A percentile compares a stretch with the other conserved stretches of the same genome.
These are phyloP conservation scores for Cajanus cajan DNA, from an alignment of 306 rosid genomes.

Conservation along the genomic window DNA sequence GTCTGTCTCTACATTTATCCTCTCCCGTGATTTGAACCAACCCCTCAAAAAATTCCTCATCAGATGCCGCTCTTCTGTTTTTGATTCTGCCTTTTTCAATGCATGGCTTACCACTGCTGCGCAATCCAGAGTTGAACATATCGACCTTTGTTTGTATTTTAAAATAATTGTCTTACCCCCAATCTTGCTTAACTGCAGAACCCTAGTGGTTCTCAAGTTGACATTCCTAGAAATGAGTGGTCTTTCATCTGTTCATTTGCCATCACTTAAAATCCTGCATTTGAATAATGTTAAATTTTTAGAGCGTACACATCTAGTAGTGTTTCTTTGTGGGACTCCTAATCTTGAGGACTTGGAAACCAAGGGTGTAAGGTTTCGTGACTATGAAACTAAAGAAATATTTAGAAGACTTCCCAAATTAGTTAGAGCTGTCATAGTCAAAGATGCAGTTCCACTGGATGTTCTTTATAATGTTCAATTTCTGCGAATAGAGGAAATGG, in stretches of 20 bases:
- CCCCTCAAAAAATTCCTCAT: not conserved
- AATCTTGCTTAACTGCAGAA: not conserved
- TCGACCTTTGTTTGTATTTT: not conserved
- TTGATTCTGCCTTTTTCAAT: not conserved
- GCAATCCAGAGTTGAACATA: not conserved
- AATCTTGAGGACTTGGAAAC: not conserved
- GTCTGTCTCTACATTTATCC: not conserved
- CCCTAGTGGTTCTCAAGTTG: not conserved
- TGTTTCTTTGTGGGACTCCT: not conserved
- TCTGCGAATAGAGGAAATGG: not conserved
- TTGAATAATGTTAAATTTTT: not conserved
- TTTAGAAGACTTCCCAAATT: not conserved
- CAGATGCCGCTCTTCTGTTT: not conserved
- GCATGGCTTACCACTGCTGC: not conserved
- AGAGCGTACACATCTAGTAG: accelerated
- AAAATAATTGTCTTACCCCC: no score
- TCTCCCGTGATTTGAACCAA: not conserved
- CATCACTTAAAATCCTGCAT: not conserved
- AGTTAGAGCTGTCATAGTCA: not conserved
- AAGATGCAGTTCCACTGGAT: not conserved
- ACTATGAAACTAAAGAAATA: not conserved
- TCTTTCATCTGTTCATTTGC: not conserved
- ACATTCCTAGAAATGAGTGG: accelerated
- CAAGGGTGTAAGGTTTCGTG: accelerated
- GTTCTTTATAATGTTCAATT: not conserved